A percentile compares a stretch with the other conserved stretches of the same genome.
phyloP scores from a whole-genome alignment of 345 rosid genomes.

The Salix arbutifolia region DNA sequence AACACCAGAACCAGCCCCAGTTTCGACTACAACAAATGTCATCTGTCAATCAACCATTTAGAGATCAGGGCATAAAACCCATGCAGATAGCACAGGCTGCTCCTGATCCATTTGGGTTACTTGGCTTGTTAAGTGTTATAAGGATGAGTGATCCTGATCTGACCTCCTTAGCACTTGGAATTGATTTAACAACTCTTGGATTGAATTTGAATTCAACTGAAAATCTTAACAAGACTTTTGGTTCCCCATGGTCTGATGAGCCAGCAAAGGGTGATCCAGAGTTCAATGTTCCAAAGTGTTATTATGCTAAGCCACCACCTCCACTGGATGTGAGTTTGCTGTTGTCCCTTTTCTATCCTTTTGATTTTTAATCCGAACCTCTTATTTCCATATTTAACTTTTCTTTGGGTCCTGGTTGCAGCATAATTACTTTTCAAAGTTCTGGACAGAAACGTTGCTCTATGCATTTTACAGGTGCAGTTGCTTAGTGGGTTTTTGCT shows the following conservation, averaged over 20 bases:
- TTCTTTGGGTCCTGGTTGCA: constrained; percentile 37
- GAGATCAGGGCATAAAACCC: constrained; percentile 79
- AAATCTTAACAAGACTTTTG: constrained; percentile 93
- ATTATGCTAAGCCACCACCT: constrained; percentile 86
- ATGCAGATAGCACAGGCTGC: constrained; percentile 56
- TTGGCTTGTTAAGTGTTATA: constrained; percentile 71
- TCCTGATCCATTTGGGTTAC: constrained; percentile 77
- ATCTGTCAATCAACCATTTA: constrained; percentile 73
- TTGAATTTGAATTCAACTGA: constrained; percentile 86
- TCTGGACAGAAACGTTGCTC: constrained; percentile 65
- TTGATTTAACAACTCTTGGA: constrained; percentile 90
- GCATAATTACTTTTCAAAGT: constrained; percentile 83
- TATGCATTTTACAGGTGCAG: constrained; percentile 84
- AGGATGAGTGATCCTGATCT: constrained; percentile 78
- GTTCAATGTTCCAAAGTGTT: constrained; percentile 85
- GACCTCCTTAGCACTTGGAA: constrained; percentile 81
- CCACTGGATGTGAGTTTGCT: constrained; percentile 51
- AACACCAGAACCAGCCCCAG: constrained; percentile 82
- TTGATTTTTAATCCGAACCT: neutral
- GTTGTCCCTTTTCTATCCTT: constrained; percentile 6
- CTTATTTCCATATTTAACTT: neutral
- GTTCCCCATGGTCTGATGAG: constrained; percentile 98
- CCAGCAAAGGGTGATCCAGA: constrained; percentile 93
- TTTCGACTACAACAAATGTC: constrained; percentile 87
- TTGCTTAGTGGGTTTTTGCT: neutral